These are phyloP conservation scores for Calophaca sinica DNA, from an alignment of 306 rosid species.

Conservation along the genomic window DNA sequence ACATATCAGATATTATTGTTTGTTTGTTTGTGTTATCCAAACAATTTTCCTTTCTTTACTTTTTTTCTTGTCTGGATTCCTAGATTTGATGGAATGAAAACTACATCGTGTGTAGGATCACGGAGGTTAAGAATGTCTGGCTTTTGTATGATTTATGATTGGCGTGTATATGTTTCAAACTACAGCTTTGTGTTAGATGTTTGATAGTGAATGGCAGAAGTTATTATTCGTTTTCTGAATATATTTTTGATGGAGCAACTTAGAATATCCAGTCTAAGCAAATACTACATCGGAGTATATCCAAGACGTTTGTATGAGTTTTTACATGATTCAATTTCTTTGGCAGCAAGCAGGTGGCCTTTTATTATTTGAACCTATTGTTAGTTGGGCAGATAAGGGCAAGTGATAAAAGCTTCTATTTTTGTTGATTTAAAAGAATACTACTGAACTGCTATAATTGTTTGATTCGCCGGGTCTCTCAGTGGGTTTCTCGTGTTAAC, in stretches of 20 bases:
- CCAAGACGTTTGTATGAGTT: too few relatives aligned
- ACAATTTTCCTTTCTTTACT: background rate
- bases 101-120: conserved; percentile 13
- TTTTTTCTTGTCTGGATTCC: background rate
- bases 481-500: too few relatives aligned
- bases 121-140: conserved; percentile 1
- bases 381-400: too few relatives aligned
- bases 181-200: conserved; percentile 20
- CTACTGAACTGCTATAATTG: too few relatives aligned
- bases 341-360: too few relatives aligned
- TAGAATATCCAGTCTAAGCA: too few relatives aligned
- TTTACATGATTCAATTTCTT: too few relatives aligned
- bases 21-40: background rate
- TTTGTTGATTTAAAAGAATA: too few relatives aligned
- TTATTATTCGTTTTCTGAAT: background rate
- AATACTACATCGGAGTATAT: too few relatives aligned
- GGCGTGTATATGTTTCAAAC: background rate
- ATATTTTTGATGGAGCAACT: background rate
- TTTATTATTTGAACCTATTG: too few relatives aligned
- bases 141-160: conserved; percentile 8
- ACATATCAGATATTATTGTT: background rate
- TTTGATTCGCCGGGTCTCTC: too few relatives aligned
- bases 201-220: conserved; percentile 27
- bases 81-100: conserved; percentile 37
- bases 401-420: too few relatives aligned